Evolutionary conservation across 441 rosid species (phyloP), one percentile per base, ranked within the genome.

Genomic region (Pelargonium citronellum): DNA sequence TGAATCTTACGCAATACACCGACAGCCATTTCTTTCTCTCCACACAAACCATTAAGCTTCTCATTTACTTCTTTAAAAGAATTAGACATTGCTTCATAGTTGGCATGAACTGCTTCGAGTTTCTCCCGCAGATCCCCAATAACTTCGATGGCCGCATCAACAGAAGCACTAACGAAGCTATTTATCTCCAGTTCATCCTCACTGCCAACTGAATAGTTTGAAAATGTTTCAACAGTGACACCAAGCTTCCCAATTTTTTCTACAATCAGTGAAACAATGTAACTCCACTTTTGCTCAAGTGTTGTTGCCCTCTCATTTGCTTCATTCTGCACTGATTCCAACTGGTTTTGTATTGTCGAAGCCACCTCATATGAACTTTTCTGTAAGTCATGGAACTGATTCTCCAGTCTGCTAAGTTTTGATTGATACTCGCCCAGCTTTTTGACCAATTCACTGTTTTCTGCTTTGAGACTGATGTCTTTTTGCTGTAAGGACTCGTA

Each of bases 231-330:
- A 64, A 78, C 66, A 71, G 73, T 70, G 58, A 71, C 82, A 75
- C 89, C 90, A 78, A 95, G 98, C 84, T 84, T 85, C 75, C 73
- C 77, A 61, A 91, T 83, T 57, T 83, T 86, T 75, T 86, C 86
- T 75, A 76, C 41, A 78, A 87, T 79, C 66, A 80, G 81, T 73
- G 86, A 63, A 78, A 80, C 60, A 39, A 74, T 71, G 71, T 85
- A 81, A 64, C 75, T 84, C 88, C 90, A 71, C 70, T 85, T 90
- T 63, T 81, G 81, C 83, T 91, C 94, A 72, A 79, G 75, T 60
- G 62, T 76, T 79, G 75, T 73, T 67, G 76, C 87, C 80, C 82
- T 85, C 71, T 84, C 89, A 76, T 81, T 81, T 34, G 81, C 85
- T 78, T 82, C 89, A 82, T 77, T 79, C 83, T 75, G 86, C 80